These are phyloP conservation scores for Clonostachys sp. DNA, from an alignment of 2,329 filamentous ascomycete species.

Conservation along the genomic window DNA sequence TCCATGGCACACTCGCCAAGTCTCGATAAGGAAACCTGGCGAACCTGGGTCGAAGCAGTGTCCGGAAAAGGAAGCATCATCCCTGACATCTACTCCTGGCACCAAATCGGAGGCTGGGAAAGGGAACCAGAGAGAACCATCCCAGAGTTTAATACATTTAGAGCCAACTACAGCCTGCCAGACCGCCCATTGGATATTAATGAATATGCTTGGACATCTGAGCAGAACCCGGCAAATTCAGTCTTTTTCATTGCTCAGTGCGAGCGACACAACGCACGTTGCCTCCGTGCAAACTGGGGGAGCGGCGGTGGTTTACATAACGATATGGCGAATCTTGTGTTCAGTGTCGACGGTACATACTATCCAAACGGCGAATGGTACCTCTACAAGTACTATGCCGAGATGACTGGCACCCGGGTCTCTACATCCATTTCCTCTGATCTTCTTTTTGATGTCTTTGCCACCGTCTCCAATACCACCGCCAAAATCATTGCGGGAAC, in stretches of 20 bases:
- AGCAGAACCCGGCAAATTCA: conserved; percentile 32
- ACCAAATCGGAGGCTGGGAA: conserved; percentile 6
- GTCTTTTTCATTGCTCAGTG: conserved; percentile 41
- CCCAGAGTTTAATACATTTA: conserved; percentile 13
- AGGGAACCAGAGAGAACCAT: conserved; percentile 3
- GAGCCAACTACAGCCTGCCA: conserved; percentile 19
- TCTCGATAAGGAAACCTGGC: conserved; percentile 1
- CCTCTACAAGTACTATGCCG: conserved; percentile 4
- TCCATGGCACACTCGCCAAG: conserved; percentile 1
- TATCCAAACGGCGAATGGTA: conserved; percentile 5
- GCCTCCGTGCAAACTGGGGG: conserved; percentile 40
- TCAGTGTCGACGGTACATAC: conserved; percentile 1
- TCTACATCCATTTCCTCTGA: conserved; percentile 2
- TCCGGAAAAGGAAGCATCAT: conserved; percentile 1
- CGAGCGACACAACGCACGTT: conserved; percentile 33
- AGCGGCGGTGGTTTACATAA: conserved; percentile 33
- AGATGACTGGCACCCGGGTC: conserved; percentile 1
- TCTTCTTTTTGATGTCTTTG: conserved; percentile 3
- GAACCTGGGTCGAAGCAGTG: conserved; percentile 3
- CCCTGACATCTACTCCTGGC: conserved; percentile 9
- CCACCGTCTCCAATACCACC: not conserved
- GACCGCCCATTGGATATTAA: conserved; percentile 36
- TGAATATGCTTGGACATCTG: conserved; percentile 34
- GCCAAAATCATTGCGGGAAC: conserved; percentile 3
- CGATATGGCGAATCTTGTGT: conserved; percentile 28